Conservation (phyloP, 2,329 filamentous ascomycete genomes). For the Aspergillus tamarii region DNA sequence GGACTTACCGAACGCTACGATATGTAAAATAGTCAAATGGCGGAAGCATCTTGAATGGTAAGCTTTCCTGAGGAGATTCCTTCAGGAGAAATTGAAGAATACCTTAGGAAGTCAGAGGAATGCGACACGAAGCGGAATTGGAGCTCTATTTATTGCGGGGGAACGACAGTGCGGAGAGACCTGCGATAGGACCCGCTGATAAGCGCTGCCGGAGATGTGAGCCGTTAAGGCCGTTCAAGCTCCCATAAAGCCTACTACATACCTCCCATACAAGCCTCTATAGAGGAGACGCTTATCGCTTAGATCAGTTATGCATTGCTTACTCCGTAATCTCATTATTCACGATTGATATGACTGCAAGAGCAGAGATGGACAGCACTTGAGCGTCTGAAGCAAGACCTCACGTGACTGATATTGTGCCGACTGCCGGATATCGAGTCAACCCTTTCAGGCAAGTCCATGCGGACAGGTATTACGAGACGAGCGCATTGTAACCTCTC, state of each 20-base stretch:
- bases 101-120: neutral
- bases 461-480: conserved; percentile 13
- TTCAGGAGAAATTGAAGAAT: neutral
- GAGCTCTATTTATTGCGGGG: conserved; percentile 28
- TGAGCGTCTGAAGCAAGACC: neutral
- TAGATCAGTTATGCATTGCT: neutral
- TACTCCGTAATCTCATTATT: neutral
- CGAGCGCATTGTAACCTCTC: too few species aligned
- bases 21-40: conserved; percentile 72
- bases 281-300: neutral
- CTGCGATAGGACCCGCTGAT: conserved; percentile 27
- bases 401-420: conserved; percentile 14
- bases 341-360: neutral
- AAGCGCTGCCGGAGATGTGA: conserved; percentile 17
- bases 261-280: neutral
- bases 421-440: conserved; percentile 6
- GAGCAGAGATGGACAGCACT: neutral
- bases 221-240: neutral
- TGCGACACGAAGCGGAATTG: neutral
- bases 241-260: neutral
- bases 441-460: conserved; percentile 24
- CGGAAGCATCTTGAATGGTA: conserved; percentile 48
- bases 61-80: neutral
- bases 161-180: conserved; percentile 21
- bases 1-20: conserved; percentile 67